Percentiles rank a stretch among this genome's conserved stretches.
These are phyloP conservation scores for Epichloe aotearoae DNA, from an alignment of 2,329 filamentous ascomycete genomes.

Conservation along the genomic window DNA sequence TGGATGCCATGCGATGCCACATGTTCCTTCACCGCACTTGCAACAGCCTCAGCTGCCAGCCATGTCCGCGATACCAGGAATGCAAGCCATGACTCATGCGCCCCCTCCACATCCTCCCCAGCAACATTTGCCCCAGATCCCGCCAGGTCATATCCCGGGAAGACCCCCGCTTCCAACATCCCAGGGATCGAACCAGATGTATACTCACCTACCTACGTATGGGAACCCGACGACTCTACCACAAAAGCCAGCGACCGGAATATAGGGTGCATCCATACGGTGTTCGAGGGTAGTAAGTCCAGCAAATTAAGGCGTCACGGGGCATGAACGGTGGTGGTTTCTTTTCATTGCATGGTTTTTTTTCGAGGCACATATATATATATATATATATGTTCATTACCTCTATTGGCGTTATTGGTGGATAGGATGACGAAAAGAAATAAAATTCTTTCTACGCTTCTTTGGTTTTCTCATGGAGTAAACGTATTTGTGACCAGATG, in stretches of 20 bases:
- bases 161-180: conserved; percentile 32
- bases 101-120: conserved; percentile 16
- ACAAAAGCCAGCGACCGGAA: conserved; percentile 42
- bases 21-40: conserved; percentile 23
- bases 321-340: conserved; percentile 19
- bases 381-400: neutral
- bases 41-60: conserved; percentile 4
- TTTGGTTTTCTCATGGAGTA: neutral
- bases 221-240: conserved; percentile 47
- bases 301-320: conserved; percentile 18
- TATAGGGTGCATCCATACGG: conserved; percentile 24
- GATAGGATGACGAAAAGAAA: conserved; percentile 17
- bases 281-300: conserved; percentile 13
- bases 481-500: conserved; percentile 2
- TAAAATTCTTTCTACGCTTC: neutral
- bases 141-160: conserved; percentile 28
- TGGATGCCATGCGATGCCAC: conserved; percentile 31
- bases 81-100: conserved; percentile 24
- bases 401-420: conserved; percentile 24
- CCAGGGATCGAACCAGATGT: conserved; percentile 31
- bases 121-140: conserved; percentile 28
- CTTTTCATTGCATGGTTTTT: neutral
- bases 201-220: conserved; percentile 40
- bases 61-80: conserved; percentile 6
- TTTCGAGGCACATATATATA: neutral